A percentile compares a stretch with the other conserved stretches of the same genome.
phyloP scores from a whole-genome alignment of 108 stramenopile genomes.

The Discostella pseudostelligera region DNA sequence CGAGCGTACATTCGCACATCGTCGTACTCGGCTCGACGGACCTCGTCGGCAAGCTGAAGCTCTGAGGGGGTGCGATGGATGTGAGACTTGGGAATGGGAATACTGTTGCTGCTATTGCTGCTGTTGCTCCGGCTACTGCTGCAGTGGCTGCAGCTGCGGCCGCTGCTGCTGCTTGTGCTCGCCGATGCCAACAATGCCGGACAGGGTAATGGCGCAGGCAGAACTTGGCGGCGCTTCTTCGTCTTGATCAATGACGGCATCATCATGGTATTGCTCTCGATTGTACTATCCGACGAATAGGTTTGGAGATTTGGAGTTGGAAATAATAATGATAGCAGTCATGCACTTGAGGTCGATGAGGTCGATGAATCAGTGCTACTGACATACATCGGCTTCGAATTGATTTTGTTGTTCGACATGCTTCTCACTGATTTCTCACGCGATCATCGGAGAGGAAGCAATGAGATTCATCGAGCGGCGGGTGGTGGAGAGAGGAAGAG shows the following conservation, averaged over 20 bases:
- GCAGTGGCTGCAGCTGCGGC: not conserved
- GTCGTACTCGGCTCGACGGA: slow-evolving; percentile 35
- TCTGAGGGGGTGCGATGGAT: slow-evolving; percentile 46
- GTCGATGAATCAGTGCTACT: too few relatives aligned
- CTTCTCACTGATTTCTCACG: too few relatives aligned
- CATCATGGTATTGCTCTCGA: not conserved
- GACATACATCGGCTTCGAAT: too few relatives aligned
- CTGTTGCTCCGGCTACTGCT: not conserved
- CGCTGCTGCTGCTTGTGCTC: not conserved
- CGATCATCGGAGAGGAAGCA: too few relatives aligned
- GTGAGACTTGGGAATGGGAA: slow-evolving; percentile 38
- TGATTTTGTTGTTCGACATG: too few relatives aligned
- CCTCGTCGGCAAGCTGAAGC: slow-evolving; percentile 39
- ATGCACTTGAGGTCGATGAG: too few relatives aligned
- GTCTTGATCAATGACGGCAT: slow-evolving; percentile 1
- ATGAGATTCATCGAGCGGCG: too few relatives aligned
- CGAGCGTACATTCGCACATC: slow-evolving; percentile 47
- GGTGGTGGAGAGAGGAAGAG: too few relatives aligned
- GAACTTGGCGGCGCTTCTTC: slow-evolving; percentile 20
- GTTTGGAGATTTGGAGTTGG: not conserved
- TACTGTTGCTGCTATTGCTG: slow-evolving; percentile 7
- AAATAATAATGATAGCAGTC: too few relatives aligned
- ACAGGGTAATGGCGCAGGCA: not conserved
- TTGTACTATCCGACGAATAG: not conserved
- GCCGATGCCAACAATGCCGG: not conserved